These are phyloP conservation scores for Ophiocordyceps camponoti-saundersi DNA, from an alignment of 2,329 filamentous ascomycete species.

Conservation along the genomic window DNA sequence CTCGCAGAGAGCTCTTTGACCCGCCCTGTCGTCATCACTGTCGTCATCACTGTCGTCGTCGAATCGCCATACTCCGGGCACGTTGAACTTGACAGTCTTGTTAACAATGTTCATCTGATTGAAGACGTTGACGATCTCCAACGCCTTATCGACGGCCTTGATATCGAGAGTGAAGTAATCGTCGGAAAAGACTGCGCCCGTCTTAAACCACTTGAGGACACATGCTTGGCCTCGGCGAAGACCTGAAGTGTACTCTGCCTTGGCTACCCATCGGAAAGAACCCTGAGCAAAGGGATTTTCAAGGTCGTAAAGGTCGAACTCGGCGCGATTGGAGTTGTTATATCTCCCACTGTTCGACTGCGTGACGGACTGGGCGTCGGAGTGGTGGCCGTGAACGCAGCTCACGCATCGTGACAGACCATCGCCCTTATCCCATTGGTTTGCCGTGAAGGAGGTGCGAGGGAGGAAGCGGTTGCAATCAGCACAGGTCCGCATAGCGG, in stretches of 20 bases:
- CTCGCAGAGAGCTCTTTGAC: conserved; percentile 13
- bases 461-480: too few relatives aligned
- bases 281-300: conserved; percentile 4
- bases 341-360: conserved; percentile 3
- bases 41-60: background rate
- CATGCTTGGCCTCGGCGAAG: conserved; percentile 13
- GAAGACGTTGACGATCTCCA: conserved; percentile 18
- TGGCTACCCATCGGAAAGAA: conserved; percentile 5
- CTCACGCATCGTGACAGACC: too few relatives aligned
- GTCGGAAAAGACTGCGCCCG: conserved; percentile 12
- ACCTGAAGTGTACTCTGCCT: conserved; percentile 13
- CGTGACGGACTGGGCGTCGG: too few relatives aligned
- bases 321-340: conserved; percentile 1
- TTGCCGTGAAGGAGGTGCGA: too few relatives aligned
- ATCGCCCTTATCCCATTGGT: too few relatives aligned
- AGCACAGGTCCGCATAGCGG: too few relatives aligned
- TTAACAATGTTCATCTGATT: conserved; percentile 13
- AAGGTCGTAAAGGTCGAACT: background rate
- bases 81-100: conserved; percentile 18
- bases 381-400: too few relatives aligned
- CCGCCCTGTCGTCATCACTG: conserved; percentile 1
- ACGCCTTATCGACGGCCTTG: conserved; percentile 15
- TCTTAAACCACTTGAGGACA: conserved; percentile 22
- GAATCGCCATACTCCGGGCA: conserved; percentile 15
- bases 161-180: conserved; percentile 20